Percentiles rank a stretch among this genome's conserved stretches.
These are phyloP conservation scores for Pycnococcus provasolii DNA, from an alignment of 139 green algal species.

Conservation along the genomic window DNA sequence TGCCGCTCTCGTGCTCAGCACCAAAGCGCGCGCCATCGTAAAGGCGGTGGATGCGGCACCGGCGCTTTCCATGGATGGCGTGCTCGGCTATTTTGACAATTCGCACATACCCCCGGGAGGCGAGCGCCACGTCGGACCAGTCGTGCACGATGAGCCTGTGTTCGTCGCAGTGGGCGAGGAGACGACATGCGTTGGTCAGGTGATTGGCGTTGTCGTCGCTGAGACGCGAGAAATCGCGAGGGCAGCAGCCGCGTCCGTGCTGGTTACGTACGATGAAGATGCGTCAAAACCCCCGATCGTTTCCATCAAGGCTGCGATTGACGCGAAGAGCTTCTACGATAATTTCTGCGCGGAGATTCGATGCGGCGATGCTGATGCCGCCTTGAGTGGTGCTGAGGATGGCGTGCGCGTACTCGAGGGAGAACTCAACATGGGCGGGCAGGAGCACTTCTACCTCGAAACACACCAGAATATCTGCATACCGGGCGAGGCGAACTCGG, in stretches of 20 bases:
- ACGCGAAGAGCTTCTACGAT: conserved; percentile 39
- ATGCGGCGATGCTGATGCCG: too few relatives aligned
- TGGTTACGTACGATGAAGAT: conserved; percentile 79
- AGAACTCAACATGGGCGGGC: conserved; percentile 56
- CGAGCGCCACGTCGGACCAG: conserved; percentile 69
- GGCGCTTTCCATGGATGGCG: conserved; percentile 46
- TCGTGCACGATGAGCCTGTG: conserved; percentile 76
- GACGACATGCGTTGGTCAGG: conserved; percentile 77
- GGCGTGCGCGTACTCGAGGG: conserved; percentile 36
- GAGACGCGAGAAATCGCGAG: conserved; percentile 56
- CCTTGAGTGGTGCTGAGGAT: too few relatives aligned
- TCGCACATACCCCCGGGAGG: conserved; percentile 58
- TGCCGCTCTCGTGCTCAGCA: conserved; percentile 64
- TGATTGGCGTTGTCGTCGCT: conserved; percentile 78
- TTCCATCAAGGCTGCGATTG: conserved; percentile 75
- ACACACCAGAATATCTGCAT: conserved; percentile 48
- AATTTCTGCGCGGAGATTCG: too few relatives aligned
- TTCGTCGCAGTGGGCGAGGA: conserved; percentile 55
- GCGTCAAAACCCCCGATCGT: conserved; percentile 47
- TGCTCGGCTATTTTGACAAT: conserved; percentile 57
- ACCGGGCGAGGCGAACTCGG: conserved; percentile 71
- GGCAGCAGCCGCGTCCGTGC: conserved; percentile 53
- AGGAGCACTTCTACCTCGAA: conserved; percentile 98
- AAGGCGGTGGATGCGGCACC: conserved; percentile 51
- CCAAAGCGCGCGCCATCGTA: conserved; percentile 59